A percentile compares a stretch with the other conserved stretches of the same genome.
Evolutionary conservation across 345 rosid genomes (phyloP).

Genomic region (Pseudoturritis turrita): DNA sequence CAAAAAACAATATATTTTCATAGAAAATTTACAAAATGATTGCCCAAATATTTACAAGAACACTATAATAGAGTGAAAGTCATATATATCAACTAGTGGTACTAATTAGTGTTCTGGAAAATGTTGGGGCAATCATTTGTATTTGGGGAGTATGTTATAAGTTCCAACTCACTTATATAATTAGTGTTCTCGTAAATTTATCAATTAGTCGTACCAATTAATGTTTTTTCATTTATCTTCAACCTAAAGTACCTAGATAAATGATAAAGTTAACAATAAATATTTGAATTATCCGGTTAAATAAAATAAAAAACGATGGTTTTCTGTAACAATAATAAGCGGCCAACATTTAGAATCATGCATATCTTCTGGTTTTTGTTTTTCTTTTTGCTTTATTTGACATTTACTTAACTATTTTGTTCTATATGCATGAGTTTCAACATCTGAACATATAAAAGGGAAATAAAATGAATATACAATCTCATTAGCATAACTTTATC

Average conservation of each 20-base stretch:
- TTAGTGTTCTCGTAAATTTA: not conserved
- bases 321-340: not conserved
- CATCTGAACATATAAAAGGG: conserved; percentile 15
- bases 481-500: conserved; percentile 9
- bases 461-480: not conserved
- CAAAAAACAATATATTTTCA: no score
- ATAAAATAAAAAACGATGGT: not conserved
- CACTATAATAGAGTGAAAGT: not conserved
- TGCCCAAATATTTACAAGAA: not conserved
- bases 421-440: conserved; percentile 28
- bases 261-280: not conserved
- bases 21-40: no score
- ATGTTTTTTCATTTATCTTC: not conserved
- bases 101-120: not conserved
- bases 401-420: conserved; percentile 2
- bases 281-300: not conserved
- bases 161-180: not conserved
- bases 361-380: not conserved
- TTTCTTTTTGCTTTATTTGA: conserved; percentile 4
- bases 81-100: not conserved
- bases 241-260: not conserved
- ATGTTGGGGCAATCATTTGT: not conserved
- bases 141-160: not conserved
- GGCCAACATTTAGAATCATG: conserved; percentile 10
- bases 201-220: not conserved